A percentile compares a stretch with the other conserved stretches of the same genome.
Conservation (phyloP, 1,284 basidiomycete species). For the Pseudozyma sp. region DNA sequence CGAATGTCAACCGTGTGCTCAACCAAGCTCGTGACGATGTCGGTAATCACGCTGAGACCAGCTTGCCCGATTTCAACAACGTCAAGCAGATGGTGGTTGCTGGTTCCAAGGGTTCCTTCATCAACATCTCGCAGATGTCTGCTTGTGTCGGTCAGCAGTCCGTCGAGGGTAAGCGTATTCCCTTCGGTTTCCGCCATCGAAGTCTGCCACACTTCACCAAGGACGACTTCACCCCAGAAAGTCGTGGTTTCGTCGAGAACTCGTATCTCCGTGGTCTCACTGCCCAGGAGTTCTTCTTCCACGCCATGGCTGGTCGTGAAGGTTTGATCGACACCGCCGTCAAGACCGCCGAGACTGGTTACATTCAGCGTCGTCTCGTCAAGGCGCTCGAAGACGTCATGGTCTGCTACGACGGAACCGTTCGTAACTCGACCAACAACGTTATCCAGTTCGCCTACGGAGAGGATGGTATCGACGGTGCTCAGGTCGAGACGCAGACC, state of each 20-base stretch:
- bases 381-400: conserved; percentile 98
- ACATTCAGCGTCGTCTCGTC: conserved; percentile 96
- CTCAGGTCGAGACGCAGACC: conserved; percentile 94
- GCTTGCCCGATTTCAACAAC: conserved; percentile 97
- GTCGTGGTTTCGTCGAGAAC: conserved; percentile 99
- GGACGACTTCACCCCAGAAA: conserved; percentile 98
- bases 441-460: conserved; percentile 97
- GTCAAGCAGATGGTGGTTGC: conserved; percentile 99
- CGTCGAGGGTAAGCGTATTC: conserved; percentile 97
- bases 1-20: conserved; percentile 87
- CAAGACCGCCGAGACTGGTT: conserved; percentile 99
- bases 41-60: conserved; percentile 93
- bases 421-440: conserved; percentile 81
- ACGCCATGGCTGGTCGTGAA: conserved; percentile 99
- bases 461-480: conserved; percentile 98
- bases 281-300: conserved; percentile 99
- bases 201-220: conserved; percentile 97
- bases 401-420: conserved; percentile 97
- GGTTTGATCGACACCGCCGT: conserved; percentile 99
- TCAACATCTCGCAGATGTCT: conserved; percentile 99
- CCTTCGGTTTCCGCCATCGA: conserved; percentile 96
- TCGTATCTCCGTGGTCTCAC: conserved; percentile 98
- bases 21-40: conserved; percentile 96
- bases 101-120: conserved; percentile 90
- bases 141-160: conserved; percentile 99